phyloP scores from a whole-genome alignment of 1,284 basidiomycete species.

The Cutaneotrichosporon sp. region DNA sequence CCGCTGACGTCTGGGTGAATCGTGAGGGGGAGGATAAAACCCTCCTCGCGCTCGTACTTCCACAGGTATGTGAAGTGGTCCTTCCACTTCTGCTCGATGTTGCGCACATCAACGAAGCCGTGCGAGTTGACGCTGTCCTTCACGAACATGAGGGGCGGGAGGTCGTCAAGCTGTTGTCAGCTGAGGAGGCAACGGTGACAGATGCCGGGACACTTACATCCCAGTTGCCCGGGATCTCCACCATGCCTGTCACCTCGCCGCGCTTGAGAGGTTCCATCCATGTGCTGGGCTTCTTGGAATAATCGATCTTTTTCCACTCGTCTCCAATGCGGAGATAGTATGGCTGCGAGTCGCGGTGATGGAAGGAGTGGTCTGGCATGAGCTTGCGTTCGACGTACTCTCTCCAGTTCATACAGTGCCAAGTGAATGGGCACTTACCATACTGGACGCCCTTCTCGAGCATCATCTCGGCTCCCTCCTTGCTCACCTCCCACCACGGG shows the following conservation, averaged over 20 bases:
- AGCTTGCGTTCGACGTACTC: not conserved
- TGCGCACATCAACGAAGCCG: constrained; percentile 65
- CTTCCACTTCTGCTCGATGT: constrained; percentile 71
- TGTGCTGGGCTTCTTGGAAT: constrained; percentile 56
- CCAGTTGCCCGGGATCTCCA: constrained; percentile 71
- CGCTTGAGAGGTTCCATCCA: constrained; percentile 72
- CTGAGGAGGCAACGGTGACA: constrained; percentile 43
- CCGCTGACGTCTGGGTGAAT: constrained; percentile 56
- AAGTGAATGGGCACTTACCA: constrained; percentile 49
- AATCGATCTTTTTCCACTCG: constrained; percentile 69
- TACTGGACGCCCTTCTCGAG: constrained; percentile 73
- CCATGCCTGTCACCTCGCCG: constrained; percentile 63
- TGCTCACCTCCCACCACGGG: constrained; percentile 74
- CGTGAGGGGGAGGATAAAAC: constrained; percentile 44
- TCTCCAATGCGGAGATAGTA: constrained; percentile 67
- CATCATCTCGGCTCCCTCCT: constrained; percentile 63
- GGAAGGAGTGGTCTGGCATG: constrained; percentile 54
- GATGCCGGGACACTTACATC: constrained; percentile 8
- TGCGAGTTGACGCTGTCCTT: constrained; percentile 62
- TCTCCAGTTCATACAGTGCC: too few relatives aligned
- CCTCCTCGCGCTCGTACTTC: constrained; percentile 25
- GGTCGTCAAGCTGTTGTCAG: constrained; percentile 51
- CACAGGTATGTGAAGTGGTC: constrained; percentile 68
- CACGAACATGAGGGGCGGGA: constrained; percentile 72
- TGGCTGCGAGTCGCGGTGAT: constrained; percentile 58